A percentile compares a stretch with the other conserved stretches of the same genome.
Conservation (phyloP, 2,329 filamentous ascomycete genomes). For the Sporothrix brasiliensis region DNA sequence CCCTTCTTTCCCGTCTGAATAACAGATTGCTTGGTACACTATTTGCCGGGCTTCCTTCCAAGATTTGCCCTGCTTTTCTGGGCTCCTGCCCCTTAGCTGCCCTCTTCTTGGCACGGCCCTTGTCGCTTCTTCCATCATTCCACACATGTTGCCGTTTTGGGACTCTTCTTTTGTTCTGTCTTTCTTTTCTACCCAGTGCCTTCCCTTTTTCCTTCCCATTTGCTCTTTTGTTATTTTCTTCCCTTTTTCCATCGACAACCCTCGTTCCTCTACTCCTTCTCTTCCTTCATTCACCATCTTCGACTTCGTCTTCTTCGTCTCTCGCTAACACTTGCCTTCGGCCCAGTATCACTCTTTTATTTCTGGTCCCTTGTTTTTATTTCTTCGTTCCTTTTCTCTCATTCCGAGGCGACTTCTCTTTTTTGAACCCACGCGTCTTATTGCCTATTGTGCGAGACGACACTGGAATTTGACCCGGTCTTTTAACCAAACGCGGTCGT, state of each 20-base stretch:
- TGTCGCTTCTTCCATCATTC: not conserved
- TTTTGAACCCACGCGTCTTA: not conserved
- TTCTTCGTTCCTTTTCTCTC: not conserved
- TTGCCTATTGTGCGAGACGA: not conserved
- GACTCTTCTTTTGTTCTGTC: not conserved
- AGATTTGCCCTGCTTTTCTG: slow-evolving; percentile 18
- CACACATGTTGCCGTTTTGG: not conserved
- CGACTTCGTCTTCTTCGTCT: slow-evolving; percentile 22
- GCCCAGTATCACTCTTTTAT: slow-evolving; percentile 15
- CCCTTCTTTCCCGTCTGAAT: slow-evolving; percentile 17
- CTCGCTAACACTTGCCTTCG: slow-evolving; percentile 24
- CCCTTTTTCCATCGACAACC: slow-evolving; percentile 3
- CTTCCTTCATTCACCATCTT: slow-evolving; percentile 8
- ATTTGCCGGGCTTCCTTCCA: slow-evolving; percentile 9
- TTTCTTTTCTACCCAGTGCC: not conserved
- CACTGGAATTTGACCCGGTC: slow-evolving; percentile 5
- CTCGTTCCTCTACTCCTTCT: not conserved
- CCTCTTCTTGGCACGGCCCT: slow-evolving; percentile 14
- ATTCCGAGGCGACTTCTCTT: not conserved
- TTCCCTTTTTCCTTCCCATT: not conserved
- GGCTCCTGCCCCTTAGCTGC: not conserved
- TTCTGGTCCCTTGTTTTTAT: not conserved
- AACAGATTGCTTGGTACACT: not conserved
- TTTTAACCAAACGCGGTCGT: slow-evolving; percentile 2
- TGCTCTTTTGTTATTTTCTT: not conserved